A percentile compares a stretch with the other conserved stretches of the same genome.
These are phyloP conservation scores for Chaetoceros muelleri DNA, from an alignment of 108 stramenopile genomes.

Conservation along the genomic window DNA sequence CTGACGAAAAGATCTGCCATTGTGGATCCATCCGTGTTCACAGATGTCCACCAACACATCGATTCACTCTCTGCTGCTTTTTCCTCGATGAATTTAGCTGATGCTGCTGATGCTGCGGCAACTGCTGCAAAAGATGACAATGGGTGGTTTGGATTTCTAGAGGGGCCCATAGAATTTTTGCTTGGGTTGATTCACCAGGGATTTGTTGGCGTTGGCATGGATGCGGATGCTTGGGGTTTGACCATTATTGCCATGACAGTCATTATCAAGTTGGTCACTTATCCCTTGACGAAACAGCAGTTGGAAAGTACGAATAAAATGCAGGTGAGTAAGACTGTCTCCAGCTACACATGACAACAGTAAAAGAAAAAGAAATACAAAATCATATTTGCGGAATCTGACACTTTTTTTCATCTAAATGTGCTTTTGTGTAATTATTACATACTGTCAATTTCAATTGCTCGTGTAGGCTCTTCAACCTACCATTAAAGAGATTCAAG, in stretches of 20 bases:
- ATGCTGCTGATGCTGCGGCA: conserved; percentile 24
- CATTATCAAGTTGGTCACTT: conserved; percentile 83
- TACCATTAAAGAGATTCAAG: conserved; percentile 81
- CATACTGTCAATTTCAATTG: conserved; percentile 1
- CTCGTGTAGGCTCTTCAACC: conserved; percentile 69
- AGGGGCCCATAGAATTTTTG: conserved; percentile 50
- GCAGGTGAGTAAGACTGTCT: conserved; percentile 86
- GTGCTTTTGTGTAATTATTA: background rate
- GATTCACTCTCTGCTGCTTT: conserved; percentile 43
- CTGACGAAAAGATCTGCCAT: conserved; percentile 21
- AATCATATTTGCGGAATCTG: background rate
- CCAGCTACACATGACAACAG: no score
- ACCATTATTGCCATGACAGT: conserved; percentile 88
- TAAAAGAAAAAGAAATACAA: no score
- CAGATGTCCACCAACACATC: conserved; percentile 34
- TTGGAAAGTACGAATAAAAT: conserved; percentile 90
- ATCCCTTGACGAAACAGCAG: conserved; percentile 86
- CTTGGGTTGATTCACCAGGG: conserved; percentile 51
- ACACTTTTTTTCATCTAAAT: background rate
- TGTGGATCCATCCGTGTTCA: conserved; percentile 39
- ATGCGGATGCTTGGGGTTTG: conserved; percentile 76
- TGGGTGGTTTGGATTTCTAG: conserved; percentile 88
- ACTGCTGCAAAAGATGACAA: conserved; percentile 37
- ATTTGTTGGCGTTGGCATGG: conserved; percentile 50
- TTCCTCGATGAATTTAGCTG: conserved; percentile 45